Percentiles rank a stretch among this genome's conserved stretches.
These are phyloP conservation scores for Cenchrus purpureus DNA, from an alignment of 176 grass and related monocot genomes.

Conservation along the genomic window DNA sequence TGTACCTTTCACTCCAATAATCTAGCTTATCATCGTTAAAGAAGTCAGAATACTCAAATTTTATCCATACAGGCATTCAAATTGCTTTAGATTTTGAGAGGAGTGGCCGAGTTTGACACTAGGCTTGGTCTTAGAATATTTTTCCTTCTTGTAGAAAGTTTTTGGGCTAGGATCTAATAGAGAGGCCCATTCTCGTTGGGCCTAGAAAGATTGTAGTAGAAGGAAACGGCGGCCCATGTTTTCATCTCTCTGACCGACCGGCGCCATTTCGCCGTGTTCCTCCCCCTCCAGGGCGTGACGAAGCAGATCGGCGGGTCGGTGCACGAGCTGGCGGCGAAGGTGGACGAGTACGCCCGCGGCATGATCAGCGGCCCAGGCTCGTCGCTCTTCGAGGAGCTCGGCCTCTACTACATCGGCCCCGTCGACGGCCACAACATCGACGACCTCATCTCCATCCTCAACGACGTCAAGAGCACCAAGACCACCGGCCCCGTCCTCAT, in stretches of 20 bases:
- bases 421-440: constrained; percentile 97
- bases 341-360: constrained; percentile 98
- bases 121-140: neutral
- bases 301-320: constrained; percentile 94
- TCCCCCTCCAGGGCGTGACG: constrained; percentile 66
- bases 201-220: neutral
- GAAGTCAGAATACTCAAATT: neutral
- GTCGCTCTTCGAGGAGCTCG: constrained; percentile 93
- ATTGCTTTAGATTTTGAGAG: no score
- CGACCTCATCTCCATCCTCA: constrained; percentile 84
- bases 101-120: neutral
- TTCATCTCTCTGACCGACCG: neutral
- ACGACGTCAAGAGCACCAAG: constrained; percentile 89
- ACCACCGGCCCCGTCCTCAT: constrained; percentile 95
- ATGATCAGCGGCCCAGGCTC: constrained; percentile 95
- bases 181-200: neutral
- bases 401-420: constrained; percentile 96
- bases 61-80: neutral
- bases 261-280: neutral
- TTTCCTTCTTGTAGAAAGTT: neutral
- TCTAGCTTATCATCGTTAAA: neutral
- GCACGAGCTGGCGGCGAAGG: constrained; percentile 92
- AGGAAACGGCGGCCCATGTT: neutral
- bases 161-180: neutral
- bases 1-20: neutral